These are phyloP conservation scores for Prunus davidiana DNA, from an alignment of 306 rosid species.

Conservation along the genomic window DNA sequence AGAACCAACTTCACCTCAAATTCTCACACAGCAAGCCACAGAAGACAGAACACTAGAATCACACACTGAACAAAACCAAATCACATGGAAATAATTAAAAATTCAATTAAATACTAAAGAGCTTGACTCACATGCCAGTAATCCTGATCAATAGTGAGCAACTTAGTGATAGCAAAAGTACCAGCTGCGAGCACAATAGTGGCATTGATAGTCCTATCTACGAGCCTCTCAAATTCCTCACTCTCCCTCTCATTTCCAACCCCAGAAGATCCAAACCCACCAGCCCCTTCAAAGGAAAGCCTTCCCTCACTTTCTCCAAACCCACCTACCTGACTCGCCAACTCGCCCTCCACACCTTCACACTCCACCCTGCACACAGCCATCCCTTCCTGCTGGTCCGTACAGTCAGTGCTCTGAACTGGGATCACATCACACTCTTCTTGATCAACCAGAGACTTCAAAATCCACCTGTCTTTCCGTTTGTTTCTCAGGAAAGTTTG, in stretches of 20 bases:
- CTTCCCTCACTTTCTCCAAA: conserved; percentile 58
- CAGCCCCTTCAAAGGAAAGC: conserved; percentile 64
- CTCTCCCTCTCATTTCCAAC: conserved; percentile 30
- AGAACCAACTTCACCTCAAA: not conserved
- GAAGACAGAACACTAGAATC: no score
- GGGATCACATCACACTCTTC: conserved; percentile 58
- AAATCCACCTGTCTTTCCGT: conserved; percentile 24
- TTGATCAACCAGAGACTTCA: conserved; percentile 32
- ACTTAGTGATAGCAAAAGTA: conserved; percentile 69
- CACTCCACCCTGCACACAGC: conserved; percentile 50
- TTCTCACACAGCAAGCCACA: no score
- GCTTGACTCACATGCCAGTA: conserved; percentile 87
- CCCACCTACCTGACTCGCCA: conserved; percentile 59
- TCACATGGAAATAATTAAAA: not conserved
- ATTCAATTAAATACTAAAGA: not conserved
- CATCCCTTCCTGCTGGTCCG: conserved; percentile 73
- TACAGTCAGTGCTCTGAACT: conserved; percentile 49
- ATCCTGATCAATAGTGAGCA: conserved; percentile 85
- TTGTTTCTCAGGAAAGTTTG: conserved; percentile 26
- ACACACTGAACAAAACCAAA: not conserved
- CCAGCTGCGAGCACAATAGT: conserved; percentile 84
- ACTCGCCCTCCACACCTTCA: conserved; percentile 54
- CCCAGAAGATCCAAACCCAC: conserved; percentile 53
- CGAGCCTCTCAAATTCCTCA: conserved; percentile 43
- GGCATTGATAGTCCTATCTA: conserved; percentile 78